Evolutionary conservation across 306 rosid genomes (phyloP), one percentile per base, ranked within the genome.

Genomic region (Quercus robur): DNA sequence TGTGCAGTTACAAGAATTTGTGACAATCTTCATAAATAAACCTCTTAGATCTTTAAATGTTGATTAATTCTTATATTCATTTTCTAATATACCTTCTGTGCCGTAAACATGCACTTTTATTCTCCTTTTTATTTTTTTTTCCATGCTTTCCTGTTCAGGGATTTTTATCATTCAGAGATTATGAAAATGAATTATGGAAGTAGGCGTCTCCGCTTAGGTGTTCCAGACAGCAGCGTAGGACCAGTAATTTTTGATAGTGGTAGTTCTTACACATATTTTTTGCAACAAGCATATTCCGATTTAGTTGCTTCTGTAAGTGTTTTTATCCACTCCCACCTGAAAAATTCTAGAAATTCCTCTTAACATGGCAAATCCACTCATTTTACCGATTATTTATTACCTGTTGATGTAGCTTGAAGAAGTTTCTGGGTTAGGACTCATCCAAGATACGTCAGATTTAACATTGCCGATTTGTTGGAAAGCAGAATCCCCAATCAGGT

Each of bases 211-310:
- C 80, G 86, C 75, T 82, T 82, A 6, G 88, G 85, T 71, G 88
- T 85, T 44, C 61, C 55, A 71, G 67, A 83, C 76, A 74, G 87
- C 77, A 82, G 77, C 79, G 81, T 28, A 5, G 88, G 85, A 61
- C 90, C 81, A 41, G 84, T 86, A 70, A 79, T 93, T 78, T 91
- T 93, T 38, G 97, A 93, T 80, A 93, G 90, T 76, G 97, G 97
- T 77, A 91, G 96, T 74, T 93, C 97, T 71, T 93, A 89, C 77
- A 91, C 97, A 2, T 93, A 91, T 86, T 93, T 93, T 77, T 35
- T 91, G 9, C 87, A 84, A 81, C 85, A 84, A 78, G 87, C 92
- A 28, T 93, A 91, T 86, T 61, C 73, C 55, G 84, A 84, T 57
- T 90, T 93, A 83, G 79, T 93, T 78, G 84, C 92, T 81, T 85